Evolutionary conservation across 2,329 filamentous ascomycete genomes (phyloP), one percentile per base, ranked within the genome.

Genomic region (Albifimbria verrucaria): DNA sequence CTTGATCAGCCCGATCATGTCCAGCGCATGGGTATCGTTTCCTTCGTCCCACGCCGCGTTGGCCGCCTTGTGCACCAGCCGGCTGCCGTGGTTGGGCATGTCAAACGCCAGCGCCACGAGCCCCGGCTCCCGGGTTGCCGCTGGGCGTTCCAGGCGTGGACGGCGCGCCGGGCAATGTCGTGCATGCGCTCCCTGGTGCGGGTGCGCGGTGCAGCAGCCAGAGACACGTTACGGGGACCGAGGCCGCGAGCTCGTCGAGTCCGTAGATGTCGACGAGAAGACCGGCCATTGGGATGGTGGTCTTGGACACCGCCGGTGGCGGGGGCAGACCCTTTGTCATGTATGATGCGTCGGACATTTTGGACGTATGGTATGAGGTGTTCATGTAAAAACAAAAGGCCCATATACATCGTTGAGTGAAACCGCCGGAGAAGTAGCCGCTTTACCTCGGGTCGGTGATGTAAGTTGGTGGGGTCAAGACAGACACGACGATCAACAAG

Each of bases 141-240:
- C 59, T 52, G 63, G 61, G 53, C 48, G 62, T 89, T 86, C 84
- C 87, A 95, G 9, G 84, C 80, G n/a, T 75, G 71, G 48, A 97
- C 78, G 12, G 84, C 77, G 6, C 82, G 80, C n/a, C 79, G 74
- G 3, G 91, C 92, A 51, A 94, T 81, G 24, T 83, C 83, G 1
- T 78, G 77, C 92, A 97, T 97, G 57, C 81, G 81, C 52, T 83
- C 82, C 65, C 89, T 88, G 78, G 22, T 94, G 84, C 3, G 90
- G 90, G 32, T 39, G 92, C 18, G 97, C n/a, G n/a, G 66, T 97
- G 92, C 18, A 97, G 82, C 12, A 97, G 85, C 90, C 92, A 97
- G n/a, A 97, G 81, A 62, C 89, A 90, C 22, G 91, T 86, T 32
- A 96, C 75, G 3, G 79, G 74, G 15, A 78, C 71, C 18, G 75